Conservation (phyloP, 108 stramenopile species). For the Pseudonitzschia delicatissima region DNA sequence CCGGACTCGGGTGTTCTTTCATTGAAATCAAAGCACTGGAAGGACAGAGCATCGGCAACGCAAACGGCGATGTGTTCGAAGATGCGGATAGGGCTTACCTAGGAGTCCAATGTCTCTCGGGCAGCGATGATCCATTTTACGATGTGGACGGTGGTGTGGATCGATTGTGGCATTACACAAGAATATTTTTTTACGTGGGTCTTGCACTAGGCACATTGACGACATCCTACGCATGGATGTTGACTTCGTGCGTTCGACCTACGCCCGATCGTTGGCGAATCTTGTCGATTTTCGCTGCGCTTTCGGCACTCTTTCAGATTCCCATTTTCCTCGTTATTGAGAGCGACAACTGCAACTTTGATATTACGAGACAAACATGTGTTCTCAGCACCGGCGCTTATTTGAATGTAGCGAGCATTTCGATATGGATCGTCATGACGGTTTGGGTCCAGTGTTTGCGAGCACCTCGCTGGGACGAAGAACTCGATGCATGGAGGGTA, state of each 20-base stretch:
- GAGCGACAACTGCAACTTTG: slow-evolving; percentile 22
- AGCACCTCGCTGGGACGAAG: slow-evolving; percentile 29
- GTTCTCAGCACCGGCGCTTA: slow-evolving; percentile 16
- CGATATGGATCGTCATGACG: slow-evolving; percentile 29
- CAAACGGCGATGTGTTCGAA: slow-evolving; percentile 13
- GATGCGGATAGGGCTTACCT: neutral
- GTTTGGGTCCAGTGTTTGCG: slow-evolving; percentile 28
- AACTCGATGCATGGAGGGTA: slow-evolving; percentile 24
- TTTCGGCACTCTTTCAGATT: slow-evolving; percentile 30
- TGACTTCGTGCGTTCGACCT: slow-evolving; percentile 26
- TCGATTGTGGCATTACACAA: slow-evolving; percentile 25
- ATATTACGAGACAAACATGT: slow-evolving; percentile 25
- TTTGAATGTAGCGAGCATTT: slow-evolving; percentile 23
- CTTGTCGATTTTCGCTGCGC: slow-evolving; percentile 22
- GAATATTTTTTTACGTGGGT: slow-evolving; percentile 26
- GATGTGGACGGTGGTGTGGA: neutral
- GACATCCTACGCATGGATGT: slow-evolving; percentile 14
- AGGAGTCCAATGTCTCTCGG: slow-evolving; percentile 17
- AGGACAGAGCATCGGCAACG: slow-evolving; percentile 13
- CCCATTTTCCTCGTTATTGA: slow-evolving; percentile 37
- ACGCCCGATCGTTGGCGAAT: slow-evolving; percentile 27
- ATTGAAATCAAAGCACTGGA: slow-evolving; percentile 22
- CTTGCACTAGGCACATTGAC: slow-evolving; percentile 14
- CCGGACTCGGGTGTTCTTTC: slow-evolving; percentile 28
- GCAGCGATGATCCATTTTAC: slow-evolving; percentile 10